A percentile compares a stretch with the other conserved stretches of the same genome.
phyloP scores from a whole-genome alignment of 768 basidiomycete species.

The Suillus paluster region DNA sequence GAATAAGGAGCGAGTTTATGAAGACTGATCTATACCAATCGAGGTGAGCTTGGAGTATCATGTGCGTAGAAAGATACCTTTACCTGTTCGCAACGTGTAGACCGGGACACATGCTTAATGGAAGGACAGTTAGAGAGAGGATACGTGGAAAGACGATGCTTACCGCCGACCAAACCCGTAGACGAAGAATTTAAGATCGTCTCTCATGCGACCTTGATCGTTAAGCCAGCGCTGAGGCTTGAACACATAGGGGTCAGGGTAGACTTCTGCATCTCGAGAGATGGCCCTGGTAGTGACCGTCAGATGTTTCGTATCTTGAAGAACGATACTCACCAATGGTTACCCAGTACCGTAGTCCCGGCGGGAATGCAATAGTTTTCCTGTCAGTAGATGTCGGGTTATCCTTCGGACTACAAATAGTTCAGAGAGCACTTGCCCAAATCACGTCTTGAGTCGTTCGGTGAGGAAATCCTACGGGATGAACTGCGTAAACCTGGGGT shows the following conservation, averaged over 20 bases:
- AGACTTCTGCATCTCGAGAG: no score
- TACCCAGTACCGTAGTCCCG: constrained; percentile 22
- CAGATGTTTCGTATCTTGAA: neutral
- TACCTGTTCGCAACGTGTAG: constrained; percentile 42
- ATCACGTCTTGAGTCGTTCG: constrained; percentile 2
- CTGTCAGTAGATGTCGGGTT: constrained; percentile 15
- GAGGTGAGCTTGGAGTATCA: neutral
- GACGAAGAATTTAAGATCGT: no score
- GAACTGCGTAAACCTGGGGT: neutral
- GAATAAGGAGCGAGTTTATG: constrained; percentile 61
- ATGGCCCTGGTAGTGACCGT: neutral
- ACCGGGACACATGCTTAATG: constrained; percentile 56
- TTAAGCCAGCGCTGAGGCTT: no score
- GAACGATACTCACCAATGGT: constrained; percentile 17
- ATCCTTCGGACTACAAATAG: neutral
- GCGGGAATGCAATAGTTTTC: constrained; percentile 26
- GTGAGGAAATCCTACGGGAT: neutral
- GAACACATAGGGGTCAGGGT: neutral
- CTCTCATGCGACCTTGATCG: no score
- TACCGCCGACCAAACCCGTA: neutral
- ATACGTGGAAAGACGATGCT: neutral
- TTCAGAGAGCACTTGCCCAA: neutral
- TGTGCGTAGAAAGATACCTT: neutral
- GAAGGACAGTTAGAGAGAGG: neutral
- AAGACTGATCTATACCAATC: constrained; percentile 56